Conservation (phyloP, 306 rosid genomes). For the Sechiopsis laciniata region DNA sequence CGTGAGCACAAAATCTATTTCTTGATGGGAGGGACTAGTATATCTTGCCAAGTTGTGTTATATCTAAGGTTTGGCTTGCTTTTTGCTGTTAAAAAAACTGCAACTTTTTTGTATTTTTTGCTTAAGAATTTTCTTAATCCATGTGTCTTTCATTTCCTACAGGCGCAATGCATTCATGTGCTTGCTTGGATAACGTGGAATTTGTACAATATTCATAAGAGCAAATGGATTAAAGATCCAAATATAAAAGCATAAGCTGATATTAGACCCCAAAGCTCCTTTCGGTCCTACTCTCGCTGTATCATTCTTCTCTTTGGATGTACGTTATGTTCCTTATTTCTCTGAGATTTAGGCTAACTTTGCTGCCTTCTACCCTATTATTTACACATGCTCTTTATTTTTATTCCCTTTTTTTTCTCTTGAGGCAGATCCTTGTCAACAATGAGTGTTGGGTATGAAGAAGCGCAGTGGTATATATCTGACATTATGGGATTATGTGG, state of each 20-base stretch:
- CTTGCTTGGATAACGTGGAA: background rate
- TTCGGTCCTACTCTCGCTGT: background rate
- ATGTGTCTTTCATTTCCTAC: background rate
- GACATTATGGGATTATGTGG: background rate
- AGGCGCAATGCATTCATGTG: background rate
- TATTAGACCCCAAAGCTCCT: background rate
- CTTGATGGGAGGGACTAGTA: conserved; percentile 4
- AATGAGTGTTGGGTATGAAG: background rate
- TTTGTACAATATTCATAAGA: background rate
- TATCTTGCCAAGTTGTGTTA: conserved; percentile 9
- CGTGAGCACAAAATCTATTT: background rate
- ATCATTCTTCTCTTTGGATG: conserved; percentile 9
- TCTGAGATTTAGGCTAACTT: background rate
- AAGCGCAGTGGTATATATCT: background rate
- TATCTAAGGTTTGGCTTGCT: conserved; percentile 14
- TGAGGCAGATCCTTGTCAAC: conserved; percentile 9
- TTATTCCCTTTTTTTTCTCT: background rate
- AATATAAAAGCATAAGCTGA: background rate
- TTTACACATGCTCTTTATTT: background rate
- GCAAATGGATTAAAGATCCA: background rate
- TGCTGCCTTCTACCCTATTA: background rate
- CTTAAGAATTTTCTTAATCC: background rate
- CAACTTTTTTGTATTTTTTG: background rate
- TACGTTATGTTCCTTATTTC: conserved; percentile 3
- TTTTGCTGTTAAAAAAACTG: background rate